Conservation (phyloP, 106 monocot genomes). For the Chionographis japonica region DNA sequence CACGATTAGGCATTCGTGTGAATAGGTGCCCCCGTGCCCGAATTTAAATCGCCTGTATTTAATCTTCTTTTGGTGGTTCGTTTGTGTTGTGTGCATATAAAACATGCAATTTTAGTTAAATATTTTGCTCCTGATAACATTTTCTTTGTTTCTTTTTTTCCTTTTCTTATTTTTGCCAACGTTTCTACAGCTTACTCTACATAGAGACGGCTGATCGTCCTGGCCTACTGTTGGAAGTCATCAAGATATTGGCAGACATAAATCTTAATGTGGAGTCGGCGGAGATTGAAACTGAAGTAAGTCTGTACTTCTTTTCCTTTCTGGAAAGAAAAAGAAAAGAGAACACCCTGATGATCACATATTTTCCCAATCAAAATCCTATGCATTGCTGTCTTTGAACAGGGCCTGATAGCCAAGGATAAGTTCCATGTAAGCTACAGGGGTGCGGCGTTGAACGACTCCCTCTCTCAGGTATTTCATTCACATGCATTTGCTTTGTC, state of each 20-base stretch:
- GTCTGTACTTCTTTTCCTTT: slow-evolving; percentile 1
- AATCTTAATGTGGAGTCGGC: slow-evolving; percentile 86
- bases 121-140: no score
- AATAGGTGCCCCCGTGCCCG: no score
- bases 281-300: slow-evolving; percentile 90
- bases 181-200: slow-evolving; percentile 58
- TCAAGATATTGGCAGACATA: slow-evolving; percentile 76
- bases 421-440: slow-evolving; percentile 95
- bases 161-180: not conserved
- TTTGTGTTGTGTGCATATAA: no score
- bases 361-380: not conserved
- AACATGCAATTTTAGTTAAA: no score
- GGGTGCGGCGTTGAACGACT: slow-evolving; percentile 66
- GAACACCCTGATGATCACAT: not conserved
- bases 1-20: no score
- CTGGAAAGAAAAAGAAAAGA: not conserved
- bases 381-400: not conserved
- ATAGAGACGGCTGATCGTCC: slow-evolving; percentile 94
- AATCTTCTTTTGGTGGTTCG: no score
- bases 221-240: slow-evolving; percentile 75
- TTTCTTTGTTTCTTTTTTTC: no score
- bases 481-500: not conserved
- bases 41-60: no score
- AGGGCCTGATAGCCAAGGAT: slow-evolving; percentile 94
- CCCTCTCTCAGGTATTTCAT: slow-evolving; percentile 68